Evolutionary conservation across 805 yeast species (phyloP).

Genomic region (Suhomyces sp.): DNA sequence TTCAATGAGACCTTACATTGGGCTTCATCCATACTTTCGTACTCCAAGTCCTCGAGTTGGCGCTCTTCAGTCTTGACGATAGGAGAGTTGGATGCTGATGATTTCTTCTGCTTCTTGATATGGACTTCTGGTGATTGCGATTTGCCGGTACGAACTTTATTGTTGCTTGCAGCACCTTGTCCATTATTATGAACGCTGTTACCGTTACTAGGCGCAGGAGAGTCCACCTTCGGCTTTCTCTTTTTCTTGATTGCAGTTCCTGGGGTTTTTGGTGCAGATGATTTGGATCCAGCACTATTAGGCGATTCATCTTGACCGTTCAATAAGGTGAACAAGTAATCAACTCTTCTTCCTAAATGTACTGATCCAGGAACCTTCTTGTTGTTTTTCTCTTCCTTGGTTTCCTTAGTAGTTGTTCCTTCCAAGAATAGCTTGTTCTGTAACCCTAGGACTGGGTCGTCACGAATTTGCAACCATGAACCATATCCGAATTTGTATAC

Average conservation of each 20-base stretch:
- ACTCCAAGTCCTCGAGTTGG: constrained; percentile 49
- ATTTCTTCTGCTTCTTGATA: constrained; percentile 17
- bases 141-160: constrained; percentile 10
- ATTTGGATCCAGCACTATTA: constrained; percentile 4
- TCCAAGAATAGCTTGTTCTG: constrained; percentile 81
- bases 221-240: constrained; percentile 18
- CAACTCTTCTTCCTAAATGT: constrained; percentile 88
- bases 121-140: constrained; percentile 21
- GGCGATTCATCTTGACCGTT: constrained; percentile 52
- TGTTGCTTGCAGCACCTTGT: constrained; percentile 6
- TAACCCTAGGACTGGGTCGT: constrained; percentile 87
- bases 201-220: constrained; percentile 13
- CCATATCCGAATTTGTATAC: constrained; percentile 93
- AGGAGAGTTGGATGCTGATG: constrained; percentile 3
- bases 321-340: constrained; percentile 73
- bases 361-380: constrained; percentile 89
- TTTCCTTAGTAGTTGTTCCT: constrained; percentile 15
- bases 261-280: neutral
- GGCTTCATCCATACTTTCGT: constrained; percentile 76
- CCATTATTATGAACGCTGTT: neutral
- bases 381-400: constrained; percentile 28
- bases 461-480: constrained; percentile 90
- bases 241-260: constrained; percentile 16
- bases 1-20: constrained; percentile 60
- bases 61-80: constrained; percentile 8